These are phyloP conservation scores for Pezicula neosporulosa DNA, from an alignment of 2,329 filamentous ascomycete species.

Conservation along the genomic window DNA sequence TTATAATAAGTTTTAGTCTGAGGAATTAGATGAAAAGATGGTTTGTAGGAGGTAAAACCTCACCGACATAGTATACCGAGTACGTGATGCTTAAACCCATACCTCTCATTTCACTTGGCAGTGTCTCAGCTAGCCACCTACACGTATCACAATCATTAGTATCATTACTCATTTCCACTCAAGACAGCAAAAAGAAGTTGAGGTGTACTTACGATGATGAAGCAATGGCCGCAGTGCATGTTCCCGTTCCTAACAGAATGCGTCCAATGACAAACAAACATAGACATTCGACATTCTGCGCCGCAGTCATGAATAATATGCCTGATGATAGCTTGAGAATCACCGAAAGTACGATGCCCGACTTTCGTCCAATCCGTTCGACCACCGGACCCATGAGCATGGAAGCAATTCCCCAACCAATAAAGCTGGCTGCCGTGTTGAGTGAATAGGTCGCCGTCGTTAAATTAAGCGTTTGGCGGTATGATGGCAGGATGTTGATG, in stretches of 20 bases:
- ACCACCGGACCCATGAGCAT: background rate
- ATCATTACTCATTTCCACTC: background rate
- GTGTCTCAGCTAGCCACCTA: background rate
- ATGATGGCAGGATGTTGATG: background rate
- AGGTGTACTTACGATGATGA: conserved; percentile 25
- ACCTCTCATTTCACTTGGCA: background rate
- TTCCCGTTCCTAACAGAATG: conserved; percentile 13
- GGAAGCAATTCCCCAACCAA: background rate
- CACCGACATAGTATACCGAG: conserved; percentile 25
- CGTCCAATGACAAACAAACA: conserved; percentile 13
- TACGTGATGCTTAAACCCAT: conserved; percentile 10
- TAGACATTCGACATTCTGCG: conserved; percentile 12
- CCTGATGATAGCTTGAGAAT: conserved; percentile 18
- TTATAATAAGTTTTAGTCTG: too few species aligned
- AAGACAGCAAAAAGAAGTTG: conserved; percentile 21
- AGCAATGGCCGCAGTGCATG: conserved; percentile 8
- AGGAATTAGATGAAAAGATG: too few species aligned
- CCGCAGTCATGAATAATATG: conserved; percentile 22
- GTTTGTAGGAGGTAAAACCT: too few species aligned
- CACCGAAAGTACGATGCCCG: background rate
- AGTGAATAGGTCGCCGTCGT: background rate
- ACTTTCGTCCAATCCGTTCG: background rate
- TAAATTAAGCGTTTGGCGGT: background rate
- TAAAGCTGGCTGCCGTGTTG: background rate
- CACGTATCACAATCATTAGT: background rate